A percentile compares a stretch with the other conserved stretches of the same genome.
These are phyloP conservation scores for Canariomyces notabilis DNA, from an alignment of 2,329 filamentous ascomycete genomes.

Conservation along the genomic window DNA sequence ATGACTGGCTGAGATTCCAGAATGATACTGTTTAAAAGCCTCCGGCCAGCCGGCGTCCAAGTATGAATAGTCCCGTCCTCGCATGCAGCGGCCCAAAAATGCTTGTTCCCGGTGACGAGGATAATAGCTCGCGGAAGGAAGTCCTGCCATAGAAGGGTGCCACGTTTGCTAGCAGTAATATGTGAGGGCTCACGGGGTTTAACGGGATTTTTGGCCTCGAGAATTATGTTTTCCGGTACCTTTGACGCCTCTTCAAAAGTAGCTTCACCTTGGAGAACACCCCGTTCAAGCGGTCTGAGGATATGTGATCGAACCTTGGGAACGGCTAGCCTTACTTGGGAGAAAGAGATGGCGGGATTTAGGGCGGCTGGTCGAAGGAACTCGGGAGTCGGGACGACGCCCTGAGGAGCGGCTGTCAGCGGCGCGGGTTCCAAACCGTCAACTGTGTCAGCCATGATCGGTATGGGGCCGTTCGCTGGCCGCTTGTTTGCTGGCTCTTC, in stretches of 20 bases:
- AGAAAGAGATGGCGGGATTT: conserved; percentile 74
- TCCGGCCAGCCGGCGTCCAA: conserved; percentile 87
- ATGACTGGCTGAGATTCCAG: conserved; percentile 92
- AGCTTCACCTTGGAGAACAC: conserved; percentile 48
- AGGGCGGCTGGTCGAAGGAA: conserved; percentile 83
- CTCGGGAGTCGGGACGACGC: conserved; percentile 67
- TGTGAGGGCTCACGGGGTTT: conserved; percentile 76
- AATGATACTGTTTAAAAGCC: conserved; percentile 77
- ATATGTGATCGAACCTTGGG: conserved; percentile 83
- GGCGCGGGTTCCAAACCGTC: conserved; percentile 74
- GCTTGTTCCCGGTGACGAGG: conserved; percentile 83
- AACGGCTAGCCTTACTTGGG: conserved; percentile 80
- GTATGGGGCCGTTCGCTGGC: conserved; percentile 61
- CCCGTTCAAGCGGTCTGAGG: conserved; percentile 70
- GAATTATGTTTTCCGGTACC: conserved; percentile 63
- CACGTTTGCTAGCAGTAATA: conserved; percentile 75
- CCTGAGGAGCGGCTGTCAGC: conserved; percentile 54
- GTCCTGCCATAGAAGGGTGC: conserved; percentile 85
- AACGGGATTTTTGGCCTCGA: conserved; percentile 83
- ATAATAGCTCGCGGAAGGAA: conserved; percentile 82
- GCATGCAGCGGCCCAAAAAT: conserved; percentile 88
- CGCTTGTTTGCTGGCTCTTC: conserved; percentile 49
- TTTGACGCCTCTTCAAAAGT: conserved; percentile 58
- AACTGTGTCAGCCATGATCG: conserved; percentile 69
- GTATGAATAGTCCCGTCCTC: conserved; percentile 87